A percentile compares a stretch with the other conserved stretches of the same genome.
Evolutionary conservation across 495 filamentous ascomycete genomes (phyloP).

Genomic region (Neurospora sp.): DNA sequence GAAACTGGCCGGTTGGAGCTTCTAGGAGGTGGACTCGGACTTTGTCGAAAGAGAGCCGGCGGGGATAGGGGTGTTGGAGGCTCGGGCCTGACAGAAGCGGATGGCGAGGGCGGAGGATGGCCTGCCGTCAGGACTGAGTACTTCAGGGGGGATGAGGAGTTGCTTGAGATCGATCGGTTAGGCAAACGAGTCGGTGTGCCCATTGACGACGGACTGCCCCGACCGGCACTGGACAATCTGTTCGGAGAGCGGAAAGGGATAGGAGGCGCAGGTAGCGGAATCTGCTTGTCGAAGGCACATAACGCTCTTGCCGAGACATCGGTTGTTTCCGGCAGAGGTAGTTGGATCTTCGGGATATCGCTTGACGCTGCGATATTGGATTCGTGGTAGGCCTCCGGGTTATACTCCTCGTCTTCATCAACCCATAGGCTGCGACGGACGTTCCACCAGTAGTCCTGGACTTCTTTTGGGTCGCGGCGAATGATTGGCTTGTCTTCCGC

Average conservation of each 20-base stretch:
- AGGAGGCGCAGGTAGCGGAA: neutral
- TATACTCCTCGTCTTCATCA: conserved; percentile 8
- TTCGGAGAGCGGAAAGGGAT: neutral
- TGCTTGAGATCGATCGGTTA: neutral
- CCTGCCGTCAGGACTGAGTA: neutral
- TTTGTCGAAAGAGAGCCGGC: neutral
- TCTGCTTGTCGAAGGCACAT: neutral
- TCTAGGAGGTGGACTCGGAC: neutral
- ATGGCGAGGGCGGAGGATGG: neutral
- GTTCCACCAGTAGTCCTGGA: conserved; percentile 9
- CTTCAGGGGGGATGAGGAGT: neutral
- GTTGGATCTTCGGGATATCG: neutral
- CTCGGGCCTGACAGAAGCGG: neutral
- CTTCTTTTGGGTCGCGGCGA: conserved; percentile 3
- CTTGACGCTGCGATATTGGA: neutral
- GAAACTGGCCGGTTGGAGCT: neutral
- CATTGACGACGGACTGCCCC: neutral
- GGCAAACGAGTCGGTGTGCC: neutral
- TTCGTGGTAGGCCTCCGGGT: neutral
- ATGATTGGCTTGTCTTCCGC: neutral
- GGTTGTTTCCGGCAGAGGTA: neutral
- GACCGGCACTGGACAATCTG: neutral
- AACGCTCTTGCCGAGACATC: neutral
- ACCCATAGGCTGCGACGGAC: conserved; percentile 12
- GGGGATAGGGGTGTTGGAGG: neutral